These are phyloP conservation scores for Phytophthora meadii DNA, from an alignment of 352 stramenopile species.

Conservation along the genomic window DNA sequence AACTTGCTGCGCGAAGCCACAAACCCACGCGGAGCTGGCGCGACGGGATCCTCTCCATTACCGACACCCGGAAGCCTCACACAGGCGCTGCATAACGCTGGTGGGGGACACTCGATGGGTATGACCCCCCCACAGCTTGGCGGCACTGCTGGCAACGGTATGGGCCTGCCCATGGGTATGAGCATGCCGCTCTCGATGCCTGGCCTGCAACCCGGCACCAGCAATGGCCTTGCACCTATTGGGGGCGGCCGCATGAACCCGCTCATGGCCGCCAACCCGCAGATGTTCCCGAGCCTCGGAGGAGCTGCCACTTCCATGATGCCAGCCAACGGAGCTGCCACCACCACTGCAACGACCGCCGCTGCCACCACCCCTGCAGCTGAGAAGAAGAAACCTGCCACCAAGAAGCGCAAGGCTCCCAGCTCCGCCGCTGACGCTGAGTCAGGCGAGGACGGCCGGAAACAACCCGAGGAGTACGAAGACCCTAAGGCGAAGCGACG, in stretches of 20 bases:
- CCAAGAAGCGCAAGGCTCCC: slow-evolving; percentile 81
- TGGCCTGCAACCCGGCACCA: slow-evolving; percentile 42
- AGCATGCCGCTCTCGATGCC: slow-evolving; percentile 62
- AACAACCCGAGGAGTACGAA: slow-evolving; percentile 79
- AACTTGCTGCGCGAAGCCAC: slow-evolving; percentile 77
- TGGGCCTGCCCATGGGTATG: slow-evolving; percentile 72
- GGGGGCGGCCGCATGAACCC: slow-evolving; percentile 70
- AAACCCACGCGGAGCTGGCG: slow-evolving; percentile 52
- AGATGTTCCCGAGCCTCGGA: slow-evolving; percentile 71
- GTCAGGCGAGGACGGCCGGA: slow-evolving; percentile 64
- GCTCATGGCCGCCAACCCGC: slow-evolving; percentile 65
- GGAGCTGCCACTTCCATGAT: slow-evolving; percentile 31
- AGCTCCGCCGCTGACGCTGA: slow-evolving; percentile 49
- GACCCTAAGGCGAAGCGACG: slow-evolving; percentile 88
- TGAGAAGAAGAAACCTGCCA: slow-evolving; percentile 64
- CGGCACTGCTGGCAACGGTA: slow-evolving; percentile 20
- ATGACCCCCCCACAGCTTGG: slow-evolving; percentile 44
- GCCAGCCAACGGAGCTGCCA: not conserved
- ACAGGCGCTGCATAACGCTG: slow-evolving; percentile 42
- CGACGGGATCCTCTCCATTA: slow-evolving; percentile 24
- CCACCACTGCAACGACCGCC: slow-evolving; percentile 14
- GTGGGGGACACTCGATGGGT: slow-evolving; percentile 46
- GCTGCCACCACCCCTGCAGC: slow-evolving; percentile 22
- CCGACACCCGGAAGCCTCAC: slow-evolving; percentile 42
- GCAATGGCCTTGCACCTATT: slow-evolving; percentile 65